Evolutionary conservation across 2,329 filamentous ascomycete genomes (phyloP).

Genomic region (Clarireedia homoeocarpa): DNA sequence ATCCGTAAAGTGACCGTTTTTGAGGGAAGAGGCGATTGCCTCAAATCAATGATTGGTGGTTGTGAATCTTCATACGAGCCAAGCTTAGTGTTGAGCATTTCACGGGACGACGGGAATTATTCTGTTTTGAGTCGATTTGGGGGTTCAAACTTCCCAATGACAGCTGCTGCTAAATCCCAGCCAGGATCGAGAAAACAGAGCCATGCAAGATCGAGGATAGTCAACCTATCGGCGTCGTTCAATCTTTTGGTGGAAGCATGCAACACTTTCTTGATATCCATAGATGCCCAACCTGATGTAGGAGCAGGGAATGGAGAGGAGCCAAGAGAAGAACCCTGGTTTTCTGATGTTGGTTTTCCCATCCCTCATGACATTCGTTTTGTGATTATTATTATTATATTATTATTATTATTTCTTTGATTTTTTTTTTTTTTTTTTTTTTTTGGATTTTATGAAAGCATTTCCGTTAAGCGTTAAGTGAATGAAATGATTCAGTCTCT

Average conservation of each 20-base stretch:
- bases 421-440: no score
- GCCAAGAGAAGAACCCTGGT: slow-evolving; percentile 6
- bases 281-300: slow-evolving; percentile 20
- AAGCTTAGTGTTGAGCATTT: slow-evolving; percentile 17
- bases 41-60: slow-evolving; percentile 25
- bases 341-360: background rate
- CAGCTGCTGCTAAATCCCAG: slow-evolving; percentile 10
- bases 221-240: slow-evolving; percentile 20
- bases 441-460: no score
- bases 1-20: slow-evolving; percentile 9
- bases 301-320: slow-evolving; percentile 1
- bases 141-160: slow-evolving; percentile 2
- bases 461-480: background rate
- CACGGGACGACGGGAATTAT: background rate
- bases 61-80: slow-evolving; percentile 15
- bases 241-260: slow-evolving; percentile 7
- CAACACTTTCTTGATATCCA: slow-evolving; percentile 6
- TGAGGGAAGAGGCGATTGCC: slow-evolving; percentile 18
- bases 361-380: background rate
- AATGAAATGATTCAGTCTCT: background rate
- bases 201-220: slow-evolving; percentile 17
- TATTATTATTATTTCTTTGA: no score
- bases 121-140: background rate
- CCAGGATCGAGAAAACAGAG: slow-evolving; percentile 17
- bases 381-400: no score